phyloP scores from a whole-genome alignment of 2,329 filamentous ascomycete species.

The Ascochyta fabae region DNA sequence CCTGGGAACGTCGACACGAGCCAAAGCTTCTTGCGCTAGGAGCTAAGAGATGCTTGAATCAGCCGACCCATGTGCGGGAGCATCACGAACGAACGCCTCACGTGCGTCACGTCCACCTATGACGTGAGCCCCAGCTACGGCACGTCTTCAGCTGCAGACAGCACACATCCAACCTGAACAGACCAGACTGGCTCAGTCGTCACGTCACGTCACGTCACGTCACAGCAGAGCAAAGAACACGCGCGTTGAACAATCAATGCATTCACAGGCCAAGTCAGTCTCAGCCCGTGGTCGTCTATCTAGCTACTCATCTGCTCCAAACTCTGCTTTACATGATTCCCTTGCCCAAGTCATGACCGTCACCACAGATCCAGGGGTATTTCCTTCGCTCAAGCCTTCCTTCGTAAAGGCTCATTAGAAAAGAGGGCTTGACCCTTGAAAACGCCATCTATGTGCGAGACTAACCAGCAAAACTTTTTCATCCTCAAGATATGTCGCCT shows the following conservation, averaged over 20 bases:
- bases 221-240: too few species aligned
- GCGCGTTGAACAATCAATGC: conserved; percentile 28
- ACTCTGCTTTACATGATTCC: conserved; percentile 48
- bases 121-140: background rate
- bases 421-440: conserved; percentile 38
- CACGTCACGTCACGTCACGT: too few species aligned
- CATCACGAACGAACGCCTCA: conserved; percentile 15
- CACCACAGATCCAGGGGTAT: conserved; percentile 41
- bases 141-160: too few species aligned
- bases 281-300: conserved; percentile 41
- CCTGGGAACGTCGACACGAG: conserved; percentile 15
- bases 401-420: conserved; percentile 36
- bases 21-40: conserved; percentile 20
- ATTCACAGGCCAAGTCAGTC: conserved; percentile 34
- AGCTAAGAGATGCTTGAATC: conserved; percentile 6
- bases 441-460: conserved; percentile 51
- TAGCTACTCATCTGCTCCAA: conserved; percentile 42
- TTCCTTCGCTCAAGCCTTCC: conserved; percentile 42
- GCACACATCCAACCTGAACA: too few species aligned
- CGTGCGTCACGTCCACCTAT: conserved; percentile 1
- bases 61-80: conserved; percentile 14
- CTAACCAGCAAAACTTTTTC: conserved; percentile 41
- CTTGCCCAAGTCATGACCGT: conserved; percentile 45
- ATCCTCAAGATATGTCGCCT: conserved; percentile 39
- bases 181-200: too few species aligned